phyloP scores from a whole-genome alignment of 1,139 yeast genomes.

The Debaryomyces singareniensis region DNA sequence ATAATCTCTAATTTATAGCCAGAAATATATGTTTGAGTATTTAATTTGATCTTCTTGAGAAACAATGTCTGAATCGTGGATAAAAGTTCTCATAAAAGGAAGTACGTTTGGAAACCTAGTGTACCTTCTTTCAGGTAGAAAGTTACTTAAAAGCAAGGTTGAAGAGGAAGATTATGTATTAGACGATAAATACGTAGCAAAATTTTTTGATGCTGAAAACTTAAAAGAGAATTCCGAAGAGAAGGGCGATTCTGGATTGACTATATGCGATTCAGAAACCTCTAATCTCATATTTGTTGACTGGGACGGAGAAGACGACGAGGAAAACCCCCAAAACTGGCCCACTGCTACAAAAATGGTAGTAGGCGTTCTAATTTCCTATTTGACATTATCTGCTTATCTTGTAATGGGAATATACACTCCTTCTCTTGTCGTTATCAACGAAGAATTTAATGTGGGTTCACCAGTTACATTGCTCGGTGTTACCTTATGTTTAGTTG shows the following conservation, averaged over 20 bases:
- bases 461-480: conserved; percentile 25
- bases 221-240: too few species aligned
- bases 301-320: conserved; percentile 26
- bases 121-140: conserved; percentile 27
- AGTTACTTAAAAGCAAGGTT: conserved; percentile 22
- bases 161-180: conserved; percentile 25
- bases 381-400: conserved; percentile 48
- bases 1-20: too few species aligned
- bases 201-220: too few species aligned
- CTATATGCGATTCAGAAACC: too few species aligned
- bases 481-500: conserved; percentile 30
- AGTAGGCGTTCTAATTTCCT: conserved; percentile 32
- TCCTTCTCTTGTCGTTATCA: conserved; percentile 38
- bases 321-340: conserved; percentile 53
- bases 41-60: too few species aligned
- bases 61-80: too few species aligned
- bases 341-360: conserved; percentile 28
- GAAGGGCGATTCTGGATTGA: conserved; percentile 1
- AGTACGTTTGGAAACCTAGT: conserved; percentile 27
- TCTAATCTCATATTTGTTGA: conserved; percentile 14
- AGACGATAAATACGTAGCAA: conserved; percentile 26
- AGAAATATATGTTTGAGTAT: too few species aligned
- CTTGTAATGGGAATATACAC: conserved; percentile 59
- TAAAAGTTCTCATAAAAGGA: too few species aligned
- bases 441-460: conserved; percentile 20